Conservation (phyloP, 2,329 filamentous ascomycete species). For the Allantophomopsis lycopodina region DNA sequence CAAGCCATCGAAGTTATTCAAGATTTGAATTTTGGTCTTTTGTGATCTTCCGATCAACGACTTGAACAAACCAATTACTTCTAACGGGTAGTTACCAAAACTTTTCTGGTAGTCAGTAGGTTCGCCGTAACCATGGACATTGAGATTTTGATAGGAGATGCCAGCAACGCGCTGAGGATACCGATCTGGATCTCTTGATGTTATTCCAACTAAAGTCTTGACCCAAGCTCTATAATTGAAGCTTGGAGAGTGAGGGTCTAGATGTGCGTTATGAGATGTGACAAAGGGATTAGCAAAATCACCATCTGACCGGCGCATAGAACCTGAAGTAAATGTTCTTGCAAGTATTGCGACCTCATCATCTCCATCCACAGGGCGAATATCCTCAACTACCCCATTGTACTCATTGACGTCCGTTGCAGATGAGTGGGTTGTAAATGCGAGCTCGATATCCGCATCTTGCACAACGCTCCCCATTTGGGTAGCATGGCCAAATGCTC, state of each 20-base stretch:
- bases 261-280: conserved; percentile 25
- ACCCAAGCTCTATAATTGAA: conserved; percentile 3
- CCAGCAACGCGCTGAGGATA: conserved; percentile 7
- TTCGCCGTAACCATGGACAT: conserved; percentile 10
- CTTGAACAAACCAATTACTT: conserved; percentile 37
- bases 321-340: no score
- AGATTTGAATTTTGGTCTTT: conserved; percentile 36
- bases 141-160: conserved; percentile 10
- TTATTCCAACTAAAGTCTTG: conserved; percentile 8
- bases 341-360: no score
- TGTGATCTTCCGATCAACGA: conserved; percentile 35
- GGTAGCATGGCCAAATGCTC: no score
- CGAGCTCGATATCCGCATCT: no score
- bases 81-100: conserved; percentile 28
- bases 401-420: no score
- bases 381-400: no score
- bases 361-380: no score
- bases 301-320: no score
- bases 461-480: no score
- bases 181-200: conserved; percentile 32
- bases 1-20: conserved; percentile 46
- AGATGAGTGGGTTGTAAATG: no score
- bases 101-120: conserved; percentile 15
- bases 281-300: conserved; percentile 7
- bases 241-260: conserved; percentile 25